A percentile compares a stretch with the other conserved stretches of the same genome.
Conservation (phyloP, 2,329 filamentous ascomycete genomes). For the Chaetomium sp. region DNA sequence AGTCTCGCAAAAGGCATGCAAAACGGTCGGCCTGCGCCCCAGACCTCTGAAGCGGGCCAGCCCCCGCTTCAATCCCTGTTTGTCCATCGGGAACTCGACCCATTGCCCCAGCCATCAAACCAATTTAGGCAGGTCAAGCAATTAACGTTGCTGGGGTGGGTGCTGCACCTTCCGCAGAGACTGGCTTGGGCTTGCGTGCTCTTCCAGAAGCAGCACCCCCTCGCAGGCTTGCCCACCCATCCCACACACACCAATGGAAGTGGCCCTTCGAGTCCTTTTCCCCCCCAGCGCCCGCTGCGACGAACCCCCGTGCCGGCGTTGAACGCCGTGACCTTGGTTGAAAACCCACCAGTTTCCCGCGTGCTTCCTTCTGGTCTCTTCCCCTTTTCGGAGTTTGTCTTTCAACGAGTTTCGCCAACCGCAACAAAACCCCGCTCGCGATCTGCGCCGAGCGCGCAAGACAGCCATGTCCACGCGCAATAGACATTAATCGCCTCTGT, state of each 20-base stretch:
- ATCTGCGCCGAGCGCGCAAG: conserved; percentile 18
- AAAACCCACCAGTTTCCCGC: conserved; percentile 7
- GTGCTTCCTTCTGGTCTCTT: conserved; percentile 1
- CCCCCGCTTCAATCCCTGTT: conserved; percentile 24
- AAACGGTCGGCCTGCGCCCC: conserved; percentile 17
- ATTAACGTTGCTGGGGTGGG: conserved; percentile 18
- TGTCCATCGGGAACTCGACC: conserved; percentile 17
- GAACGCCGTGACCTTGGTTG: too few relatives aligned
- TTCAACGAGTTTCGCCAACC: conserved; percentile 4
- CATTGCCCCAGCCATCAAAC: conserved; percentile 23
- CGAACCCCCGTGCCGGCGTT: too few relatives aligned
- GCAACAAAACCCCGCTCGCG: conserved; percentile 15
- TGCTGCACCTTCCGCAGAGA: conserved; percentile 24
- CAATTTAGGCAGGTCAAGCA: conserved; percentile 28
- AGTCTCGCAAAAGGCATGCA: conserved; percentile 5
- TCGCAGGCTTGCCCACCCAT: background rate
- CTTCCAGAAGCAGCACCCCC: conserved; percentile 21
- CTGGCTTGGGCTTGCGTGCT: conserved; percentile 15
- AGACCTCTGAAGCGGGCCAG: conserved; percentile 12
- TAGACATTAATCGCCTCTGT: conserved; percentile 20
- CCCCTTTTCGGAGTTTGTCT: background rate
- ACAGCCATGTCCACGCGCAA: conserved; percentile 21
- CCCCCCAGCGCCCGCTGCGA: too few relatives aligned
- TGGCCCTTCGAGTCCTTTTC: too few relatives aligned
- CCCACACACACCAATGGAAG: background rate